Evolutionary conservation across 495 filamentous ascomycete species (phyloP), one percentile per base, ranked within the genome.

Genomic region (Aspergillus cavernicola): DNA sequence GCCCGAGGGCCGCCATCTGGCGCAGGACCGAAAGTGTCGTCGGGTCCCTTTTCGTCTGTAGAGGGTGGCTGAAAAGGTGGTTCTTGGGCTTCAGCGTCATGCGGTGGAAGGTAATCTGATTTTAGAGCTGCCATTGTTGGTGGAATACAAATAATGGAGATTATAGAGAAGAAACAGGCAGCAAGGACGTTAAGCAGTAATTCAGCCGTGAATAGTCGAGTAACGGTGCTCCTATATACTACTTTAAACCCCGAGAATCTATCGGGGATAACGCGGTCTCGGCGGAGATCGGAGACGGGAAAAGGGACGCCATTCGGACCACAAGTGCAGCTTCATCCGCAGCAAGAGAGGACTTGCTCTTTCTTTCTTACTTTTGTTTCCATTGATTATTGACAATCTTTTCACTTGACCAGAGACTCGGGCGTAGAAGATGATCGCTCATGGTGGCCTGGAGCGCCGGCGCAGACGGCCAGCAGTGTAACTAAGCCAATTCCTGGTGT

Each of bases 381-480:
- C n/a, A n/a, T n/a, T n/a, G n/a, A n/a, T n/a, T n/a, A n/a, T n/a
- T n/a, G n/a, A n/a, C n/a, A n/a, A n/a, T n/a, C n/a, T n/a, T n/a
- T n/a, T n/a, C n/a, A n/a, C n/a, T n/a, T n/a, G n/a, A n/a, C n/a
- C n/a, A n/a, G n/a, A n/a, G n/a, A n/a, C n/a, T n/a, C n/a, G n/a
- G n/a, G n/a, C n/a, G 16, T 12, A 16, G 7, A 33, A 11, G 28
- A 46, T 46, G 42, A 46, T 46, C 28, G 9, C 26, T 11, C 6
- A 11, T 20, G 6, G 24, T 5, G 70, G 67, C 13, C 60, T 66
- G 47, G 67, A 68, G 58, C 69, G 71, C 46, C 73, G 72, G 50
- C 74, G 75, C 15, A 69, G 77, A 65, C 60, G 76, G 31, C 75
- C 75, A 32, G 59, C 74, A 33, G 61, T 78, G 77, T 80, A 69